Evolutionary conservation across 306 rosid genomes (phyloP).

Genomic region (Hippophae tibetana): DNA sequence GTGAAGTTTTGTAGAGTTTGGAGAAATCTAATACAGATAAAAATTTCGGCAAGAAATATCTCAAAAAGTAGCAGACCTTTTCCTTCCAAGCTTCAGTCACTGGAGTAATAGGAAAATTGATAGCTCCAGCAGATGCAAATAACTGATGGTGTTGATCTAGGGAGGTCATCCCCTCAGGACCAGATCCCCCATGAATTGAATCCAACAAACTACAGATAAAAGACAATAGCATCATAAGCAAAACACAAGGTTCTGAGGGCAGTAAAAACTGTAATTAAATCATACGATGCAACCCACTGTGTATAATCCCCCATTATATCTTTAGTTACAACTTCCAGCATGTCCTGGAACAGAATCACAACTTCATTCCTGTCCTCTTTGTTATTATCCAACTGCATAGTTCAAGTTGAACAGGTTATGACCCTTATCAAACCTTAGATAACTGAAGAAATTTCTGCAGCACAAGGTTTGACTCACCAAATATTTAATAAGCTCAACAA

Average conservation of each 20-base stretch:
- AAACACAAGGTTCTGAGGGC: slow-evolving; percentile 1
- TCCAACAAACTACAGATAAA: slow-evolving; percentile 55
- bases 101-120: slow-evolving; percentile 69
- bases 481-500: slow-evolving; percentile 52
- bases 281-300: slow-evolving; percentile 34
- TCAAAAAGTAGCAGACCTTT: slow-evolving; percentile 43
- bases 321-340: slow-evolving; percentile 87
- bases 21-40: neutral
- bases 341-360: slow-evolving; percentile 92
- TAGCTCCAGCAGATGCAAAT: slow-evolving; percentile 93
- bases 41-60: neutral
- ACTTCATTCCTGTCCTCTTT: slow-evolving; percentile 69
- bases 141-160: slow-evolving; percentile 65
- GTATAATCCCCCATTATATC: slow-evolving; percentile 86
- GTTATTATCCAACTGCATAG: slow-evolving; percentile 60
- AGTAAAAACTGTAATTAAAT: slow-evolving; percentile 5
- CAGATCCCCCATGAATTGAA: slow-evolving; percentile 56
- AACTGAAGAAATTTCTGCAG: neutral
- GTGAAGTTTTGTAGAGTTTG: slow-evolving; percentile 5
- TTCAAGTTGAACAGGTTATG: slow-evolving; percentile 14
- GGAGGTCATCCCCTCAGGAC: slow-evolving; percentile 63
- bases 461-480: slow-evolving; percentile 44
- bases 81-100: slow-evolving; percentile 81
- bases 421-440: slow-evolving; percentile 14
- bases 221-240: slow-evolving; percentile 11